Evolutionary conservation across 2,329 filamentous ascomycete species (phyloP).

Genomic region (Exophiala alcalophila): DNA sequence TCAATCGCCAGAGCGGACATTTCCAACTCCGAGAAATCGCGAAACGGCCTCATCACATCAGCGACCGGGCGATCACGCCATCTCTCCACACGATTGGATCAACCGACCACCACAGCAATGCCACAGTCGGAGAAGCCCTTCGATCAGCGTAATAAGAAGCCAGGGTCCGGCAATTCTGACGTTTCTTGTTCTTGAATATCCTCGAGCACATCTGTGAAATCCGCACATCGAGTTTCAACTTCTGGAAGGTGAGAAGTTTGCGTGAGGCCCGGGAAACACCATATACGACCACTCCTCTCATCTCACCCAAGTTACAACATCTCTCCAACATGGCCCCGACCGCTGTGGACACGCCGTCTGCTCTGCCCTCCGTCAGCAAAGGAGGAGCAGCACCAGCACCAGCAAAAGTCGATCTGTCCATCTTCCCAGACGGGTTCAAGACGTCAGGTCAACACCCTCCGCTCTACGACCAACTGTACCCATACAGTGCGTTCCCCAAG

Average conservation of each 20-base stretch:
- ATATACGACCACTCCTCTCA: too few relatives aligned
- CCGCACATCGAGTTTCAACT: too few relatives aligned
- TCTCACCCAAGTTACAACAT: too few relatives aligned
- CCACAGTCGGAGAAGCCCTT: slow-evolving; percentile 12
- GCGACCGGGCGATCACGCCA: slow-evolving; percentile 20
- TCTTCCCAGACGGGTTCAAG: slow-evolving; percentile 63
- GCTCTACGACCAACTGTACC: slow-evolving; percentile 60
- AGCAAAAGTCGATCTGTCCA: slow-evolving; percentile 21
- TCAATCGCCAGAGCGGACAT: slow-evolving; percentile 5
- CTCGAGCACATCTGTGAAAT: too few relatives aligned
- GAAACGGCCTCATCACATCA: not conserved
- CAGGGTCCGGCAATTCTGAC: too few relatives aligned
- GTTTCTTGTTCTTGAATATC: too few relatives aligned
- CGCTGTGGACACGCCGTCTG: slow-evolving; percentile 12
- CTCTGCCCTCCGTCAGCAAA: too few relatives aligned
- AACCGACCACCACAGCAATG: slow-evolving; percentile 2
- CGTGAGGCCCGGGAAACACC: too few relatives aligned
- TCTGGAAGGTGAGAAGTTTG: too few relatives aligned
- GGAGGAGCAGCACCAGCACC: slow-evolving; percentile 5
- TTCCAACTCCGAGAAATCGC: too few relatives aligned
- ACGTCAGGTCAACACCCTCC: slow-evolving; percentile 72
- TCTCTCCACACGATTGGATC: slow-evolving; percentile 24
- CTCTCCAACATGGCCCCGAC: slow-evolving; percentile 21
- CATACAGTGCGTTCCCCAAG: slow-evolving; percentile 68
- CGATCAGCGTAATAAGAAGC: too few relatives aligned